Evolutionary conservation across 208 protist genomes (phyloP).

Genomic region (Trypanosoma cruzi): DNA sequence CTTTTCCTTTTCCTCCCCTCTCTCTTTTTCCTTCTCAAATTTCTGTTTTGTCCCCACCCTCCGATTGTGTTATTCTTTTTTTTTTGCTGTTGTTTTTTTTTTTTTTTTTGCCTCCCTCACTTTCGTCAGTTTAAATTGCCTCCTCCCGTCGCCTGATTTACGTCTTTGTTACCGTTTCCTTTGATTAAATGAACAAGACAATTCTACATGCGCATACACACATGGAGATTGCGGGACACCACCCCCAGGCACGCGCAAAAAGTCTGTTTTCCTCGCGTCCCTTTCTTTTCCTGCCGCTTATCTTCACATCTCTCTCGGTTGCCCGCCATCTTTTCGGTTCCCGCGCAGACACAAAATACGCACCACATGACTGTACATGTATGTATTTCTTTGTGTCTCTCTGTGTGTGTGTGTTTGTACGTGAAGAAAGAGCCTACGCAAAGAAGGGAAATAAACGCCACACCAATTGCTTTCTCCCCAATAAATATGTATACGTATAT

Average conservation of each 20-base stretch:
- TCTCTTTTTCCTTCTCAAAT: neutral
- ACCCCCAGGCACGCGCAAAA: neutral
- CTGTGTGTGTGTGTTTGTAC: neutral
- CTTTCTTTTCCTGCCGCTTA: too few species aligned
- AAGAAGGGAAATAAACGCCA: neutral
- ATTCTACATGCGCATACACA: neutral
- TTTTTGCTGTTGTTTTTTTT: slow-evolving; percentile 3
- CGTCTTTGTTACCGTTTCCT: neutral
- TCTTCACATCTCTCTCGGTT: too few species aligned
- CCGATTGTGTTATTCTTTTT: neutral
- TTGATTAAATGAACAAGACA: neutral
- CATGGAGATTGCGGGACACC: neutral
- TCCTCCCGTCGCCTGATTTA: neutral
- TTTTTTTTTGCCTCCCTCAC: neutral
- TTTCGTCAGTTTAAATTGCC: neutral
- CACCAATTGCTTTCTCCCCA: neutral
- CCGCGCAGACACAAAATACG: too few species aligned
- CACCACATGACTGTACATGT: neutral
- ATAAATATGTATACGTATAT: too few species aligned
- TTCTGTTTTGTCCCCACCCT: neutral
- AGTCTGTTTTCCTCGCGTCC: neutral
- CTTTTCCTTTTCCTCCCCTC: neutral
- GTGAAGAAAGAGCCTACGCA: neutral
- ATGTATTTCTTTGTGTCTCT: too few species aligned
- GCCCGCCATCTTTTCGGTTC: too few species aligned